These are phyloP conservation scores for Pharnaceum exiguum DNA, from an alignment of 148 eudicot species.

Conservation along the genomic window DNA sequence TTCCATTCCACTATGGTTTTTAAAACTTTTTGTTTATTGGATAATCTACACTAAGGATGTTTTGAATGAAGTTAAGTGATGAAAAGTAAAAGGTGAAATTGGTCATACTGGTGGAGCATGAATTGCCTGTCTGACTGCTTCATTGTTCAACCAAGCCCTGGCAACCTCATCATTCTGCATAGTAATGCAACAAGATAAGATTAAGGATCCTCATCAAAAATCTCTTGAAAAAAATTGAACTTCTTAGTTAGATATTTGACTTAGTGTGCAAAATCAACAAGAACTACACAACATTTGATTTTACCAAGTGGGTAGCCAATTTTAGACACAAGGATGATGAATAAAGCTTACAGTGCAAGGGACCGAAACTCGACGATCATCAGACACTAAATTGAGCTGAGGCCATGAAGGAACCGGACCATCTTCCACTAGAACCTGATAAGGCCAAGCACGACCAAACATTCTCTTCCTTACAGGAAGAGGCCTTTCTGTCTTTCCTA, in stretches of 20 bases:
- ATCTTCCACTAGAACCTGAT: conserved; percentile 22
- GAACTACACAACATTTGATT: too few species aligned
- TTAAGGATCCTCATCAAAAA: too few species aligned
- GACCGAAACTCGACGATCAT: conserved; percentile 29
- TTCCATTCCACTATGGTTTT: too few species aligned
- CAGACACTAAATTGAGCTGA: conserved; percentile 13
- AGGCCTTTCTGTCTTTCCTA: conserved; percentile 31
- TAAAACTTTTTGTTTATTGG: too few species aligned
- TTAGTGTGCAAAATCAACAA: too few species aligned
- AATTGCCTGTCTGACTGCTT: conserved; percentile 35
- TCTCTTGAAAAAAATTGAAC: too few species aligned
- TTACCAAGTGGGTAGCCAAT: background rate
- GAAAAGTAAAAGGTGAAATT: background rate
- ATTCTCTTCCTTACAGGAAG: conserved; percentile 37
- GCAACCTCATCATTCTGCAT: conserved; percentile 79
- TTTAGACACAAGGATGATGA: background rate
- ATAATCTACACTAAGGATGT: too few species aligned
- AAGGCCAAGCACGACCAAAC: conserved; percentile 50
- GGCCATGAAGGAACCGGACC: conserved; percentile 51
- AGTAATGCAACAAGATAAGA: background rate
- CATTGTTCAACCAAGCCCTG: conserved; percentile 40
- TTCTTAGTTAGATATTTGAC: too few species aligned
- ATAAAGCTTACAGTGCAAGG: conserved; percentile 36
- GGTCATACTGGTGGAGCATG: conserved; percentile 35
- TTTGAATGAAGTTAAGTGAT: too few species aligned